These are phyloP conservation scores for Boletus fagicola DNA, from an alignment of 768 basidiomycete species.

Conservation along the genomic window DNA sequence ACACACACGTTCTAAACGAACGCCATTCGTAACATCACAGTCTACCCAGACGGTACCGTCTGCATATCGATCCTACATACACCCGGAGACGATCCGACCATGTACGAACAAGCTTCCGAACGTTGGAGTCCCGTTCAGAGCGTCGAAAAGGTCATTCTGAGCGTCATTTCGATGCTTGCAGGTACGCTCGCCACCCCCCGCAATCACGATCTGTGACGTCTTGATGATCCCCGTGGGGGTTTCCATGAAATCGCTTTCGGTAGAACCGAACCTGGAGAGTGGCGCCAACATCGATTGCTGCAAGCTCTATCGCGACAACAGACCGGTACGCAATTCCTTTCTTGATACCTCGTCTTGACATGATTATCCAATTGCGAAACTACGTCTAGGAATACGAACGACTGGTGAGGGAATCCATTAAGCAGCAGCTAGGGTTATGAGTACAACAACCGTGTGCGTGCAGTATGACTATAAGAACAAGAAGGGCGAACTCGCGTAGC, in stretches of 20 bases:
- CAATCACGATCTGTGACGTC: not conserved
- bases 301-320: conserved; percentile 92
- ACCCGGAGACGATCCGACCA: conserved; percentile 86
- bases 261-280: conserved; percentile 96
- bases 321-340: conserved; percentile 38
- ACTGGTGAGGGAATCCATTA: conserved; percentile 77
- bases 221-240: too few relatives aligned
- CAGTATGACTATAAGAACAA: conserved; percentile 18
- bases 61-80: conserved; percentile 98
- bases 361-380: conserved; percentile 1
- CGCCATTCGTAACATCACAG: conserved; percentile 38
- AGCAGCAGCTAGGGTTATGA: conserved; percentile 78
- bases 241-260: not conserved
- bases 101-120: conserved; percentile 94
- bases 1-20: not conserved
- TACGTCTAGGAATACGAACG: conserved; percentile 76
- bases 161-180: conserved; percentile 96
- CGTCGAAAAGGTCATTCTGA: conserved; percentile 94
- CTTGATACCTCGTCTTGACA: not conserved
- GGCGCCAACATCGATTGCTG: conserved; percentile 97
- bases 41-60: conserved; percentile 94
- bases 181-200: conserved; percentile 44
- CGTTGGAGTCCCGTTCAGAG: conserved; percentile 99
- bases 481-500: conserved; percentile 6
- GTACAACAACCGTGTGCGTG: conserved; percentile 7